Base-by-base conservation (phyloP, 306 rosid species). In the Vicia villosa region DNA sequence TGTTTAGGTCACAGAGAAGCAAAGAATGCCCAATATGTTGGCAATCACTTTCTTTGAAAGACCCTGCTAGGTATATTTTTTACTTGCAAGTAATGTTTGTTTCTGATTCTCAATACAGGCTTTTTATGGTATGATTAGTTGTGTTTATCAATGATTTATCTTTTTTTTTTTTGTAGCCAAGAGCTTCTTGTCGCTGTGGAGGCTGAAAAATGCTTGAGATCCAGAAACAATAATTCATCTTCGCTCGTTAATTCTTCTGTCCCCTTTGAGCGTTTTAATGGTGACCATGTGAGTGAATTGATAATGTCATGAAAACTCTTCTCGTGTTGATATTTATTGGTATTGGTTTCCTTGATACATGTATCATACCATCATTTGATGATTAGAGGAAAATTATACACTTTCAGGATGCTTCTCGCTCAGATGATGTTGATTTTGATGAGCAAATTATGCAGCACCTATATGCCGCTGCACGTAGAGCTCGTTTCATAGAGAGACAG, bases 1-100 rank as follows among this genome's bases (percentile, higher is more conserved):
- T 47, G 30, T 70, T 62, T 37, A 90, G 98, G 98, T 93, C 96
- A 54, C 91, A 88, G 60, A 86, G 97, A 87, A 93, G 98, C 78
- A 80, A 81, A 74, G 97, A 90, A 45, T 93, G 98, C 79, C 98
- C 98, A 26, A 87, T 90, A 72, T 93, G 98, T 80, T 88, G 96
- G 89, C 98, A 87, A 82, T 78, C 69, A 19, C 85, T 94, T 76
- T 69, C 81, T 79, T 73, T 94, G 81, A 87, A 85, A 66, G 98
- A 94, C 73, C 89, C 97, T 61, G 80, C 85, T n/a, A 67, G 90
- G 98, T 94, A 83, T 70, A 49, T 74, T 30, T 30, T 37, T 42
- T 64, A 74, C 64, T 32, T 58, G 37, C 58, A 16, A 57, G 4
- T 56, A 30, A 12, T 32, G 1, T 34, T 34, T 34, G 10, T 34